These are phyloP conservation scores for Exobasidium rhododendri DNA, from an alignment of 1,284 basidiomycete species.

Conservation along the genomic window DNA sequence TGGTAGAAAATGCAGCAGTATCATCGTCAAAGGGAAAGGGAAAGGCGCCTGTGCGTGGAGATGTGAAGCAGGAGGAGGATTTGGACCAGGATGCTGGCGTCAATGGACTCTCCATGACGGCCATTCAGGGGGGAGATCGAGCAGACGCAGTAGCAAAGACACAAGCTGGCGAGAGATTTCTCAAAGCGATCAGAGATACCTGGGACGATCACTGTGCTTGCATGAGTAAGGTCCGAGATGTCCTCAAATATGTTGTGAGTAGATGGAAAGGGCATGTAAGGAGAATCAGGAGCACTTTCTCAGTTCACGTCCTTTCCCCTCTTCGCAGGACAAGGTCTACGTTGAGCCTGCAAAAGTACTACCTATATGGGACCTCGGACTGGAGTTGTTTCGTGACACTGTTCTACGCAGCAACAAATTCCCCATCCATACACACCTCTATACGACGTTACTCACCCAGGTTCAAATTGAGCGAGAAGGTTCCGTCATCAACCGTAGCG, in stretches of 20 bases:
- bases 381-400: constrained; percentile 77
- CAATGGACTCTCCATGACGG: background rate
- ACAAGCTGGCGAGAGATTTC: constrained; percentile 73
- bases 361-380: constrained; percentile 76
- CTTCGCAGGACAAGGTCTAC: constrained; percentile 50
- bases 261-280: constrained; percentile 17
- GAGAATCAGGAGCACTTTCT: background rate
- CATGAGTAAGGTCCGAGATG: constrained; percentile 83
- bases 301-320: background rate
- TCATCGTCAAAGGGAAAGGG: background rate
- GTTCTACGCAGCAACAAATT: constrained; percentile 64
- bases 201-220: constrained; percentile 93
- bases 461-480: constrained; percentile 89
- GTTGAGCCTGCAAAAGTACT: constrained; percentile 38
- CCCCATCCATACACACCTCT: constrained; percentile 78
- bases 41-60: constrained; percentile 12
- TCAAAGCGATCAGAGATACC: constrained; percentile 77
- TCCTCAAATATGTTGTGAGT: constrained; percentile 91
- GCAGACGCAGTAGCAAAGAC: constrained; percentile 46
- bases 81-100: background rate
- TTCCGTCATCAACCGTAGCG: constrained; percentile 82
- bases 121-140: constrained; percentile 23
- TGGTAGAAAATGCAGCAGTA: constrained; percentile 16
- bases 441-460: constrained; percentile 77
- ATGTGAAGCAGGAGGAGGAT: background rate